Conservation (phyloP, 805 yeast species). For the Sugiyamaella smithiae region DNA sequence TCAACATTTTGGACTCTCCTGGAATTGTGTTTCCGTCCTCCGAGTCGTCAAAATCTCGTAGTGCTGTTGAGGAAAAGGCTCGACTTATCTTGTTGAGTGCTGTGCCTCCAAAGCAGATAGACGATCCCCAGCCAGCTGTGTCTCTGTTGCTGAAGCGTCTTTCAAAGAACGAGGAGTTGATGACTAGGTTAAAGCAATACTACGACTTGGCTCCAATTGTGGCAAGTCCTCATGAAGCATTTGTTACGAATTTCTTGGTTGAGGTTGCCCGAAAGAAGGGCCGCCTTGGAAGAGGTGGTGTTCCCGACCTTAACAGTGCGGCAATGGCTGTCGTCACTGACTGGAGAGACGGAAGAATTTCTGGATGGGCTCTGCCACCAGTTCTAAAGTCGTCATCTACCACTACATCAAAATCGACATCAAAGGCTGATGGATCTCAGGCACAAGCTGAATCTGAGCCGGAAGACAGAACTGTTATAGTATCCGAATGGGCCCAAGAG, state of each 20-base stretch:
- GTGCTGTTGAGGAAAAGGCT: conserved; percentile 71
- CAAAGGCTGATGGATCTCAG: conserved; percentile 13
- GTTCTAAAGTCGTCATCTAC: conserved; percentile 24
- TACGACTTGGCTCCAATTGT: conserved; percentile 83
- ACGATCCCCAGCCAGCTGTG: conserved; percentile 82
- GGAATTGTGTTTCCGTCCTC: conserved; percentile 89
- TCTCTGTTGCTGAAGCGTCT: conserved; percentile 71
- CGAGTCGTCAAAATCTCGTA: conserved; percentile 33
- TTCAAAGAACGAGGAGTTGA: conserved; percentile 64
- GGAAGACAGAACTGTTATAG: conserved; percentile 54
- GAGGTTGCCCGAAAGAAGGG: conserved; percentile 93
- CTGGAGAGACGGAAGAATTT: conserved; percentile 95
- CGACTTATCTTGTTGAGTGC: conserved; percentile 86
- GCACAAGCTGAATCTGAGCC: conserved; percentile 33
- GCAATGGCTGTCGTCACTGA: conserved; percentile 80
- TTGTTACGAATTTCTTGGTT: conserved; percentile 80
- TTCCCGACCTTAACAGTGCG: conserved; percentile 85
- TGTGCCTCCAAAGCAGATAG: conserved; percentile 78
- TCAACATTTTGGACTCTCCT: conserved; percentile 90
- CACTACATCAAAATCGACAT: conserved; percentile 14
- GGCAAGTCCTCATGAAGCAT: conserved; percentile 66
- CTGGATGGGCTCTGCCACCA: conserved; percentile 82
- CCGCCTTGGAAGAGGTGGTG: conserved; percentile 86
- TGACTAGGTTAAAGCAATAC: conserved; percentile 61
- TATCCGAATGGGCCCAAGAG: conserved; percentile 88